These are phyloP conservation scores for Botrytis medusae DNA, from an alignment of 2,329 filamentous ascomycete species.

Conservation along the genomic window DNA sequence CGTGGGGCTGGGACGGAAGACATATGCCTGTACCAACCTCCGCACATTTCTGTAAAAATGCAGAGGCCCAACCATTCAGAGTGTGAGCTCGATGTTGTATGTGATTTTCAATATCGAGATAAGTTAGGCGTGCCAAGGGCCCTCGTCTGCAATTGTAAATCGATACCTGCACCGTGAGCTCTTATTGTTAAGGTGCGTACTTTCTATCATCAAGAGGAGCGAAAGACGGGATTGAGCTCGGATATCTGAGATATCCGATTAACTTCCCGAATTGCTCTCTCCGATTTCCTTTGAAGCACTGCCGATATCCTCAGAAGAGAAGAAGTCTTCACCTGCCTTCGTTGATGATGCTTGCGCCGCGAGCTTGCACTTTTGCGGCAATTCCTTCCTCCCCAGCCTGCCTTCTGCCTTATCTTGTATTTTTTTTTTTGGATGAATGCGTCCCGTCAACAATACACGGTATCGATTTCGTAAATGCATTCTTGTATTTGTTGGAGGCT, in stretches of 20 bases:
- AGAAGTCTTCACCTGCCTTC: not conserved
- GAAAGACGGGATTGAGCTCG: not conserved
- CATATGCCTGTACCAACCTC: not conserved
- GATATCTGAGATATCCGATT: too few species aligned
- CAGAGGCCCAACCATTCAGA: not conserved
- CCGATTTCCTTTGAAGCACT: rapidly evolving
- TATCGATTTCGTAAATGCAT: not conserved
- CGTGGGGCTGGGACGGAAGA: not conserved
- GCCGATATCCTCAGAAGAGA: too few species aligned
- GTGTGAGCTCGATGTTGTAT: not conserved
- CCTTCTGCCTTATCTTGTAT: not conserved
- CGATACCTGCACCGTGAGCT: not conserved
- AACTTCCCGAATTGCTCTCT: not conserved
- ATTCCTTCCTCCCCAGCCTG: not conserved
- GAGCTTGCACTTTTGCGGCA: not conserved
- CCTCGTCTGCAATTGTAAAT: not conserved
- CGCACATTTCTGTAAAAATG: too few species aligned
- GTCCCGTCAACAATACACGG: not conserved
- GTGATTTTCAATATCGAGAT: not conserved
- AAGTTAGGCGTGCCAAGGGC: not conserved
- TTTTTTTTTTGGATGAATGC: not conserved
- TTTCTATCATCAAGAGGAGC: not conserved
- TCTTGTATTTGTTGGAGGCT: not conserved
- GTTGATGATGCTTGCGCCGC: not conserved
- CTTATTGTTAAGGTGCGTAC: not conserved